Conservation (phyloP, 805 yeast species). For the Dipodascopsis tothii region DNA sequence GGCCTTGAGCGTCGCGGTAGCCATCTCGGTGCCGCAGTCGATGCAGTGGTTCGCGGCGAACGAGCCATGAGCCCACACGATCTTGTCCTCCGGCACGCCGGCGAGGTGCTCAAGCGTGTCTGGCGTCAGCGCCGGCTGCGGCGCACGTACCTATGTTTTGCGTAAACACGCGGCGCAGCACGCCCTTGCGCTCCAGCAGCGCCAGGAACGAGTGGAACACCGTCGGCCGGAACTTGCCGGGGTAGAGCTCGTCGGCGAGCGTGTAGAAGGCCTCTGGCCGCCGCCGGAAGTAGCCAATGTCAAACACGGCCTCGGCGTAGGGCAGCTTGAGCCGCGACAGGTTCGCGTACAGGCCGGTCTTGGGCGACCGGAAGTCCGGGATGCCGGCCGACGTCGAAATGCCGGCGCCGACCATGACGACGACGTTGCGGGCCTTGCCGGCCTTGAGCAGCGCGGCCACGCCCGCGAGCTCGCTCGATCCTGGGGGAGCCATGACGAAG, state of each 20-base stretch:
- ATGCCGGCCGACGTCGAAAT: constrained; percentile 89
- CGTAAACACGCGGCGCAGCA: constrained; percentile 67
- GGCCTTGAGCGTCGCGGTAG: constrained; percentile 25
- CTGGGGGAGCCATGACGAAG: too few relatives aligned
- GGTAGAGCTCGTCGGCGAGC: constrained; percentile 76
- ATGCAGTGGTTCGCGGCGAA: constrained; percentile 81
- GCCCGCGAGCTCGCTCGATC: constrained; percentile 9
- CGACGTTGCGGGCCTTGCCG: constrained; percentile 13
- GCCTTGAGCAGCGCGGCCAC: constrained; percentile 10
- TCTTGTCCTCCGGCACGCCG: constrained; percentile 54
- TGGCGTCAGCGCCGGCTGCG: too few relatives aligned
- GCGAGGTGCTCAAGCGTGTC: constrained; percentile 86
- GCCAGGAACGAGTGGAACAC: constrained; percentile 68
- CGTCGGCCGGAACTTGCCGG: constrained; percentile 81
- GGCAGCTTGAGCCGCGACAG: constrained; percentile 68
- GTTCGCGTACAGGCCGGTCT: constrained; percentile 73
- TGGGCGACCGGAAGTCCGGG: constrained; percentile 90
- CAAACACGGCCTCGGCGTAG: constrained; percentile 93
- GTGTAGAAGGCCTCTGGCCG: constrained; percentile 80
- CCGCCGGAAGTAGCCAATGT: constrained; percentile 67
- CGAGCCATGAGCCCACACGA: constrained; percentile 93
- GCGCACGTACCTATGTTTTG: too few relatives aligned
- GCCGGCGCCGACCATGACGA: constrained; percentile 72
- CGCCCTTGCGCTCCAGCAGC: constrained; percentile 55
- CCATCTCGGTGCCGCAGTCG: constrained; percentile 55